A percentile compares a stretch with the other conserved stretches of the same genome.
phyloP scores from a whole-genome alignment of 805 yeast species.

The Ogataea nonfermentans region DNA sequence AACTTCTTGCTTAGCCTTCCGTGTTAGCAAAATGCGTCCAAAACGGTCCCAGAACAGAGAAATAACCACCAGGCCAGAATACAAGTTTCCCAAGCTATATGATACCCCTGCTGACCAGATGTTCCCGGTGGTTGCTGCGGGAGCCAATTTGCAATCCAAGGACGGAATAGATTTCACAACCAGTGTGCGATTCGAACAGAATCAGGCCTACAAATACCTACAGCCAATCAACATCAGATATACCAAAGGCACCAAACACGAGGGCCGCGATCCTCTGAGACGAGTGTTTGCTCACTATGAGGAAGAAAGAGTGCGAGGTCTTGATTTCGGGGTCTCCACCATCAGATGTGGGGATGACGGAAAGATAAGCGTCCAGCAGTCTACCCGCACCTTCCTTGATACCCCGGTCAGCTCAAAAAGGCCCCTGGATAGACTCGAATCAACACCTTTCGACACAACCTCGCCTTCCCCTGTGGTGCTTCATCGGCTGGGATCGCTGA shows the following conservation, averaged over 20 bases:
- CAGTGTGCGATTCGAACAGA: constrained; percentile 2
- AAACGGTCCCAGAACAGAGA: constrained; percentile 1
- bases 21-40: constrained; percentile 1
- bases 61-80: constrained; percentile 2
- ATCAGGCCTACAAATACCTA: constrained; percentile 14
- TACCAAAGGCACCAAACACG: neutral
- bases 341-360: constrained; percentile 13
- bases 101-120: constrained; percentile 8
- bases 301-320: constrained; percentile 6
- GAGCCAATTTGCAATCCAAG: constrained; percentile 7
- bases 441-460: constrained; percentile 11
- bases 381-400: constrained; percentile 5
- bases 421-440: constrained; percentile 15
- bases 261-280: constrained; percentile 12
- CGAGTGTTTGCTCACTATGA: constrained; percentile 9
- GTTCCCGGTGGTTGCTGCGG: constrained; percentile 18
- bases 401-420: constrained; percentile 20
- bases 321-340: constrained; percentile 11
- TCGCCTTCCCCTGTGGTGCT: constrained; percentile 18
- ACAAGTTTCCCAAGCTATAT: constrained; percentile 9
- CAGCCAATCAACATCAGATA: constrained; percentile 12
- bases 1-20: neutral
- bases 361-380: neutral
- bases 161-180: constrained; percentile 23
- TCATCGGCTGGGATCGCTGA: constrained; percentile 15